phyloP scores from a whole-genome alignment of 2,329 filamentous ascomycete species.

The Colletotrichum spaethianum region DNA sequence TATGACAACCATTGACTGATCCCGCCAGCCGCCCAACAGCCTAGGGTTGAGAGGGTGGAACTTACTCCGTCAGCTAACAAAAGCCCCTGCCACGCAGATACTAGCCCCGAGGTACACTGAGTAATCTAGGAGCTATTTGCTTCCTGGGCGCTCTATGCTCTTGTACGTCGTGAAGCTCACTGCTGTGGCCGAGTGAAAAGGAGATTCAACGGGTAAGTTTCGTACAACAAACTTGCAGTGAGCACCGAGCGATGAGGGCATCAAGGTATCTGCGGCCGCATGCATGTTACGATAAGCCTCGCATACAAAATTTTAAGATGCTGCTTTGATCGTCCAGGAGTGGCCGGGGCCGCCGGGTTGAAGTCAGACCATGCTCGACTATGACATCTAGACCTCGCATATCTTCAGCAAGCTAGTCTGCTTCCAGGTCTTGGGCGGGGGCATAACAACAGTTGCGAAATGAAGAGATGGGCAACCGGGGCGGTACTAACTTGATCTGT shows the following conservation, averaged over 20 bases:
- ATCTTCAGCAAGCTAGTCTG: slow-evolving; percentile 15
- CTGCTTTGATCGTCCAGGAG: background rate
- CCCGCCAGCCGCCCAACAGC: background rate
- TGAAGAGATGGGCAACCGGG: slow-evolving; percentile 11
- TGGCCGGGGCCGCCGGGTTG: background rate
- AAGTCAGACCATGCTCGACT: background rate
- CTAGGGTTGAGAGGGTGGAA: background rate
- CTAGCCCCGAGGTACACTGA: background rate
- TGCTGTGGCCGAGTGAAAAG: background rate
- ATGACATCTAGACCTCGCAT: background rate
- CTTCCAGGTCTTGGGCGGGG: slow-evolving; percentile 6
- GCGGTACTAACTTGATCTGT: slow-evolving; percentile 22
- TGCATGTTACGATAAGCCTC: background rate
- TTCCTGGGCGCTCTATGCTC: background rate
- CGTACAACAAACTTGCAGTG: background rate
- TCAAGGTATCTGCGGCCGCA: background rate
- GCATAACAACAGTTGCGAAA: background rate
- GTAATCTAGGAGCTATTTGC: background rate
- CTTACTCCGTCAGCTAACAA: background rate
- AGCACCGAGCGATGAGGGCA: background rate
- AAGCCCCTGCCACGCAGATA: background rate
- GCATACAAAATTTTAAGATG: no score
- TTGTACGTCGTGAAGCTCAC: background rate
- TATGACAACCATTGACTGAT: background rate
- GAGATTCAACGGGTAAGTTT: background rate